Base-by-base conservation (phyloP, 352 stramenopile genomes). In the Phytophthora cactorum region DNA sequence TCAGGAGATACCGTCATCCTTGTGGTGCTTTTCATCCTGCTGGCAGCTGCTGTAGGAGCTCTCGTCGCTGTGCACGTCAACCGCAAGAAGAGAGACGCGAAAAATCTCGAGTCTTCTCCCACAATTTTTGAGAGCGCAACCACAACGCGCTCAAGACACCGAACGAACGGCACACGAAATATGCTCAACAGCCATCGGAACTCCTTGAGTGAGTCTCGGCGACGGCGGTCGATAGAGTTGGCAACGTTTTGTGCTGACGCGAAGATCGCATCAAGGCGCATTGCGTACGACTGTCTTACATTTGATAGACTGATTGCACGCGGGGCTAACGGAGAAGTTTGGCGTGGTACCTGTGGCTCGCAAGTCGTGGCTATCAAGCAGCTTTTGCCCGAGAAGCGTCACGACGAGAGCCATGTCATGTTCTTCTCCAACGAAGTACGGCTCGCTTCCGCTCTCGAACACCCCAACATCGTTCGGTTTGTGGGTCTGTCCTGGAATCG, bases 381-480 rank as follows among this genome's bases (percentile, higher is more conserved):
- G 7, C 45, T 91, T n/a, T 15, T 92, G 10, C 66, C 63, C 0
- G 77, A 88, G 47, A 88, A 88, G 29, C 71, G 72, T 4, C 66
- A 76, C 39, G 70, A 86, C 46, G 57, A 74, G 15, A 58, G 36
- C 3, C 72, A 77, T 10, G 65, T 90, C 36, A 77, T 77, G 58
- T 38, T 78, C 7, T 92, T 92, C 25, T 63, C 79, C 17, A 73
- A 81, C 14, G 84, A 92, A 38, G 79, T 90, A 9, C 72, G 79
- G 0, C 69, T 92, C 0, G 77, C 74, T 0, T 75, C 84, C 0
- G 60, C 67, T 28, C 64, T 92, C 0, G 78, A 80, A 2, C 84
- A 92, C 32, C 81, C 80, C 2, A 89, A 89, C 59, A 90, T 92
- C n/a, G 84, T 90, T 25, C 74, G 69, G 5, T 92, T 90, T 49